Base-by-base conservation (phyloP, 768 basidiomycete genomes). In the Serendipita vermifera region DNA sequence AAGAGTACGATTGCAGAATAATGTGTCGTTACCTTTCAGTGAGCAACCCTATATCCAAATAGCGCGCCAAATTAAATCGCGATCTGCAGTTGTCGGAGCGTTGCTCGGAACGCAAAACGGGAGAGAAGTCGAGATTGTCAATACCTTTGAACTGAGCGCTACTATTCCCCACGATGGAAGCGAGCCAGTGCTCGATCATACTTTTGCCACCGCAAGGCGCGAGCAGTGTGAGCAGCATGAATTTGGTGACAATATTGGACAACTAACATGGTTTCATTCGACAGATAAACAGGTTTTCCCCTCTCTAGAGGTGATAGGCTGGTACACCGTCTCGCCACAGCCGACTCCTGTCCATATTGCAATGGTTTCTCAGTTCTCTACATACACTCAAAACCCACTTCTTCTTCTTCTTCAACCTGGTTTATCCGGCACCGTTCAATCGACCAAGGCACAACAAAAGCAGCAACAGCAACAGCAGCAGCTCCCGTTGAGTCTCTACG, bases 261-360 rank as follows among this genome's bases (percentile, higher is more conserved):
- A n/a, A n/a, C n/a, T n/a, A n/a, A n/a, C n/a, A n/a, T n/a, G n/a
- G n/a, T n/a, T n/a, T n/a, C n/a, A n/a, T n/a, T 55, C 54, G 53
- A 39, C 68, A 98, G 94, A 92, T 75, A 94, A 94, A 69, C 92
- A 96, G 70, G 94, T 98, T 20, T 98, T 99, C 68, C 96, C 96
- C 9, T 91, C 92, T 0, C 76, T 98, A 32, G 96, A 98, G 65
- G 84, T 99, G 65, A 87, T 99, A 53, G 96, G 96, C 5, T 99
- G 96, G 96, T 99, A 99, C 69, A 87, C 87, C 0, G 82, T 93
- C 39, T 83, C 89, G 14, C 67, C 76, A n/a, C 71, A 73, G 9
- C 90, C 90, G 0, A 82, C 82, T 1, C 64, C 77, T n/a, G 73
- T 72, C 17, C 91, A 98, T 64, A 81, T 90, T 40, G 74, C 78